A percentile compares a stretch with the other conserved stretches of the same genome.
phyloP scores from a whole-genome alignment of 1,139 yeast species.

The Yamadazyma friedrichii region DNA sequence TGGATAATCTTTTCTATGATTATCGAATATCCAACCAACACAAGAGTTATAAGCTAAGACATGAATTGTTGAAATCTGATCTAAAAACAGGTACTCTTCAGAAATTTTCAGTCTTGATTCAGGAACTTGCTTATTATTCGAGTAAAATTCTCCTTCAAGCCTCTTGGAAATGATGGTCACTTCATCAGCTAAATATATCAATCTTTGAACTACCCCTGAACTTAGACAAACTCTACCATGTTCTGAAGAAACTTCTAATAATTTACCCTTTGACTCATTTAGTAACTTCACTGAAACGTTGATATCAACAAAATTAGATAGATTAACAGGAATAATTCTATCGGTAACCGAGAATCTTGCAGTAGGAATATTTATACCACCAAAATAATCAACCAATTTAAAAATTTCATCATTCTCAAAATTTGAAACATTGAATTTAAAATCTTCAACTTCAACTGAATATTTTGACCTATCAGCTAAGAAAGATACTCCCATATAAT shows the following conservation, averaged over 20 bases:
- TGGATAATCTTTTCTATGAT: constrained; percentile 44
- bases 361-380: constrained; percentile 42
- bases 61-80: constrained; percentile 46
- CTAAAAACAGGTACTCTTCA: constrained; percentile 1
- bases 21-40: constrained; percentile 69
- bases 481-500: constrained; percentile 38
- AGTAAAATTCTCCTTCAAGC: neutral
- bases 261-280: constrained; percentile 33
- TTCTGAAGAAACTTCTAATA: constrained; percentile 58
- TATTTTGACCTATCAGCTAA: constrained; percentile 30
- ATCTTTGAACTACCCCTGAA: constrained; percentile 46
- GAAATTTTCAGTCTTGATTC: neutral
- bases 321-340: constrained; percentile 33
- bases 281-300: constrained; percentile 37
- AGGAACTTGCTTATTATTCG: neutral
- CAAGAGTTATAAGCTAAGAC: constrained; percentile 67
- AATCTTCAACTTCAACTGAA: constrained; percentile 26
- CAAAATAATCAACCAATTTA: constrained; percentile 21
- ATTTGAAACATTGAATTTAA: constrained; percentile 24
- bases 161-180: constrained; percentile 11
- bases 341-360: constrained; percentile 39
- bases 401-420: constrained; percentile 8
- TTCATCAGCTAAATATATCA: constrained; percentile 23
- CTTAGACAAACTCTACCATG: constrained; percentile 58
- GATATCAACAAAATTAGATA: constrained; percentile 49